phyloP scores from a whole-genome alignment of 441 rosid species.

The Kokia cookei region DNA sequence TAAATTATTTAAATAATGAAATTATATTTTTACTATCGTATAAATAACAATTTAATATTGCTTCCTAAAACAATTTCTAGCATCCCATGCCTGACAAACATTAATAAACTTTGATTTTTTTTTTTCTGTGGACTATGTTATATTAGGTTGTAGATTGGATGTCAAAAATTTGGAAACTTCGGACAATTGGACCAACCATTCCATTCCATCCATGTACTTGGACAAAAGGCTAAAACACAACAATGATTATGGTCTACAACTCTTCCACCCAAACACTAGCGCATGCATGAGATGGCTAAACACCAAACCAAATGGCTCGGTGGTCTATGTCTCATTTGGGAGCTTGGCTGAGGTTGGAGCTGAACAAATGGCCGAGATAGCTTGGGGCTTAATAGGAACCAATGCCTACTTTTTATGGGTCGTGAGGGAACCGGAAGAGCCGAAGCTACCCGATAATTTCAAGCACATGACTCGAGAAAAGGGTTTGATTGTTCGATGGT shows the following conservation, averaged over 20 bases:
- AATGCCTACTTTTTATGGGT: not conserved
- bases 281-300: not conserved
- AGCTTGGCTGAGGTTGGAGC: not conserved
- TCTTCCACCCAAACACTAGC: not conserved
- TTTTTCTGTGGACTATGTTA: too few species aligned
- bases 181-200: too few species aligned
- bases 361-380: not conserved
- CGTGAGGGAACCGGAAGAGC: not conserved
- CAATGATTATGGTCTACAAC: not conserved
- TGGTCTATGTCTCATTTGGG: not conserved
- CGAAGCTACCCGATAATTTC: not conserved
- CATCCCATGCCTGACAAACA: too few species aligned
- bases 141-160: not conserved
- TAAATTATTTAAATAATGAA: too few species aligned
- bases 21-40: too few species aligned
- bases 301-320: not conserved
- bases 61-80: too few species aligned
- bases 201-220: not conserved
- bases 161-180: not conserved
- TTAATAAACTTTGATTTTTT: too few species aligned
- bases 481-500: slow-evolving; percentile 31
- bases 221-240: not conserved
- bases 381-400: not conserved
- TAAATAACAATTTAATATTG: too few species aligned
- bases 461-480: not conserved